Percentiles rank a stretch among this genome's conserved stretches.
Conservation (phyloP, 805 yeast genomes). For the Candida oleophila region DNA sequence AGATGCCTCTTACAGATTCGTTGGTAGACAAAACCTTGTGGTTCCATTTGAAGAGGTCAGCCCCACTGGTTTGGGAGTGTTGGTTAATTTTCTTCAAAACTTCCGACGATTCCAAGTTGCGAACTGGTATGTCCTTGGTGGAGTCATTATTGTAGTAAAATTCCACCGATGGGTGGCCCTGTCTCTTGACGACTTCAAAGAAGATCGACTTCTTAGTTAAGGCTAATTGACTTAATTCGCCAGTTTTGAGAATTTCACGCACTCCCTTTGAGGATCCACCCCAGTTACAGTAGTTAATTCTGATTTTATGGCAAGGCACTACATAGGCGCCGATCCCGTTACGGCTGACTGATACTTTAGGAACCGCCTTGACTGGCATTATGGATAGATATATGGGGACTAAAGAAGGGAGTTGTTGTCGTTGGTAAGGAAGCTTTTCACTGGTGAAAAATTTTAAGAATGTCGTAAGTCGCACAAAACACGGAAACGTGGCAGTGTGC, state of each 20-base stretch:
- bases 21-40: constrained; percentile 77
- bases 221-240: constrained; percentile 58
- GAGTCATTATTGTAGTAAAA: constrained; percentile 36
- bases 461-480: neutral
- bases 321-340: constrained; percentile 78
- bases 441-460: neutral
- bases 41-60: constrained; percentile 58
- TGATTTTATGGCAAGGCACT: constrained; percentile 70
- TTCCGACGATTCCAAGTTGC: constrained; percentile 62
- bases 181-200: constrained; percentile 64
- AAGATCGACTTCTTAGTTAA: constrained; percentile 60
- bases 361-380: constrained; percentile 61
- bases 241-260: constrained; percentile 59
- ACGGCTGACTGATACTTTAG: constrained; percentile 59
- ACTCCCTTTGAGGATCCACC: constrained; percentile 93
- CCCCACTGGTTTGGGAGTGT: constrained; percentile 70
- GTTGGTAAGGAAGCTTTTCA: neutral
- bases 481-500: neutral
- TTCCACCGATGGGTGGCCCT: constrained; percentile 79
- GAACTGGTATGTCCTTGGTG: constrained; percentile 66
- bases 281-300: constrained; percentile 86
- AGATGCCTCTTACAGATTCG: constrained; percentile 87
- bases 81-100: constrained; percentile 65
- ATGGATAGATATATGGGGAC: neutral
- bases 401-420: neutral